Evolutionary conservation across 139 green algal species (phyloP).

Genomic region (Picochlorum sp.): DNA sequence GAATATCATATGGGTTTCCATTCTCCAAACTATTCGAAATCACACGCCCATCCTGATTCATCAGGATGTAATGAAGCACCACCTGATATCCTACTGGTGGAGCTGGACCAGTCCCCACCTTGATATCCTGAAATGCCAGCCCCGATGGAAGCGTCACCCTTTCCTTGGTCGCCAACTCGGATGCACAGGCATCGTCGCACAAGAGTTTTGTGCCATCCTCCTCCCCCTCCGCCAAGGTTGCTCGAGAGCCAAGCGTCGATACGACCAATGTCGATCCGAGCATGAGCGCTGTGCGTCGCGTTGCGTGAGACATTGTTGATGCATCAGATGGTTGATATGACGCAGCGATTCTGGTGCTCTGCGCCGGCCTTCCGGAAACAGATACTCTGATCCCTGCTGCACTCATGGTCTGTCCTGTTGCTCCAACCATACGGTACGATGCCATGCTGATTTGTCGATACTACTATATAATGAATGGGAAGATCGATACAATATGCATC

Average conservation of each 20-base stretch:
- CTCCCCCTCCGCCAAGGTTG: conserved; percentile 9
- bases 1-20: conserved; percentile 80
- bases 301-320: too few species aligned
- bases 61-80: conserved; percentile 84
- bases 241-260: not conserved
- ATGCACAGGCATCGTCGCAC: conserved; percentile 58
- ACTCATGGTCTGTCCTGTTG: too few species aligned
- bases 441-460: too few species aligned
- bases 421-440: too few species aligned
- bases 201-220: conserved; percentile 28
- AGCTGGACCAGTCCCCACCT: conserved; percentile 53
- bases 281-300: not conserved
- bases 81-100: conserved; percentile 63
- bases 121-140: conserved; percentile 85
- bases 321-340: too few species aligned
- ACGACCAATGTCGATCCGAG: not conserved
- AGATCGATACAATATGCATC: too few species aligned
- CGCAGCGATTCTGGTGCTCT: too few species aligned
- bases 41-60: conserved; percentile 61
- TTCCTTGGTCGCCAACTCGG: conserved; percentile 31
- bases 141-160: conserved; percentile 60
- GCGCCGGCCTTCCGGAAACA: too few species aligned
- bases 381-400: too few species aligned
- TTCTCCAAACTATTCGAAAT: conserved; percentile 84
- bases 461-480: too few species aligned